phyloP scores from a whole-genome alignment of 1,284 basidiomycete species.

The Ceratobasidium sp. region DNA sequence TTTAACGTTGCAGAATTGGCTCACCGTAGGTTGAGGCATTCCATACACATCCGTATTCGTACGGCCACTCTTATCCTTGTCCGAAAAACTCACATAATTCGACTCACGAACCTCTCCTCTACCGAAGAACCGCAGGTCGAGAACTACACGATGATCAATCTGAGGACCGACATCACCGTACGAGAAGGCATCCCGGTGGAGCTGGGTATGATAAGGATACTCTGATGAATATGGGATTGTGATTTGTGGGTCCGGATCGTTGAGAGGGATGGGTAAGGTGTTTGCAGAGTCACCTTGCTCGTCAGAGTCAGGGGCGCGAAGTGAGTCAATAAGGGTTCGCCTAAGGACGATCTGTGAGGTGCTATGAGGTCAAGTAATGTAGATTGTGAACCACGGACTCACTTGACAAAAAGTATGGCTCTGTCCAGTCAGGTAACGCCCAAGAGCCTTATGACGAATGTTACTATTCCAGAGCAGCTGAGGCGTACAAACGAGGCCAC shows the following conservation, averaged over 20 bases:
- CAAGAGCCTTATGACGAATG: conserved; percentile 36
- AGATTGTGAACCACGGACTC: neutral
- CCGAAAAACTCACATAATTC: conserved; percentile 54
- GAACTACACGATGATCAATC: conserved; percentile 52
- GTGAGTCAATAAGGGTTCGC: conserved; percentile 1
- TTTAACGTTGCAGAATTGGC: neutral
- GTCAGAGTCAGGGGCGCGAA: neutral
- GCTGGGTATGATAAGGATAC: conserved; percentile 54
- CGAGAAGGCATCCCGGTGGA: conserved; percentile 58
- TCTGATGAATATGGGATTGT: conserved; percentile 52
- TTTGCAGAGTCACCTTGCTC: conserved; percentile 1
- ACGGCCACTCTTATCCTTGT: conserved; percentile 38
- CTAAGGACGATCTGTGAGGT: conserved; percentile 21
- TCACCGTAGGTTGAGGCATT: conserved; percentile 58
- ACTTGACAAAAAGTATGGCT: conserved; percentile 45
- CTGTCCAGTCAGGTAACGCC: conserved; percentile 27
- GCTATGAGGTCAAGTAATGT: neutral
- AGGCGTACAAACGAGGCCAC: conserved; percentile 34
- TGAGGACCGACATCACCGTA: conserved; percentile 54
- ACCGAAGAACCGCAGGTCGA: conserved; percentile 53
- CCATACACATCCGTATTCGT: conserved; percentile 54
- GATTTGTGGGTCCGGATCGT: conserved; percentile 58
- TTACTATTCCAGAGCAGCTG: conserved; percentile 45
- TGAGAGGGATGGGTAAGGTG: conserved; percentile 50
- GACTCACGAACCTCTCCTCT: conserved; percentile 45